Evolutionary conservation across 495 filamentous ascomycete genomes (phyloP), one percentile per base, ranked within the genome.

Genomic region (Clohesyomyces aquaticus): DNA sequence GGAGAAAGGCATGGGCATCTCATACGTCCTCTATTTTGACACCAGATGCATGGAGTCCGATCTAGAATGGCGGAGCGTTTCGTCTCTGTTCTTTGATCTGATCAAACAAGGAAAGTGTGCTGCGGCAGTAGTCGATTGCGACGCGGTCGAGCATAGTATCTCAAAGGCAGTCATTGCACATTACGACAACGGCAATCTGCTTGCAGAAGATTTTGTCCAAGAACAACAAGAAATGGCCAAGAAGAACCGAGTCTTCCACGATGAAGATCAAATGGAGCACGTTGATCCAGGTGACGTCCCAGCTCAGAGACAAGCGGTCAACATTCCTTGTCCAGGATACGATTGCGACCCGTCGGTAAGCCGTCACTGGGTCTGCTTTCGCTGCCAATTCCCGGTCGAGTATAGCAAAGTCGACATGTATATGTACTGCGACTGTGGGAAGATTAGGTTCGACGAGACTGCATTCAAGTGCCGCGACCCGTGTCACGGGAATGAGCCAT

Each of bases 341-440:
- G 16, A 23, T 21, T 80, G 1, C 22, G 4, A 25, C 48, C 6
- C 27, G 48, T 2, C 48, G 19, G 27, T 25, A n/a, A 16, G 27
- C 22, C 38, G 11, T 2, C 52, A 74, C 1, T 78, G 77, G 77
- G 56, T 76, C 2, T 79, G 77, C 38, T 47, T 52, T 0, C 16
- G 41, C 14, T 79, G 77, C 52, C 16, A 59, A 2, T 60, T 28
- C 1, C 58, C 61, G 0, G 45, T 78, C 16, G 72, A 77, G 42
- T 79, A 68, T 57, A 75, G 75, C 49, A 70, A 67, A 32, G 51
- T 64, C 6, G 74, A 77, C 35, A 42, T 70, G 3, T 71, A 43
- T 4, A 18, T 79, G 0, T 78, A 78, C 51, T 79, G 77, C 50
- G 70, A 71, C 29, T 79, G 77, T 60, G 77, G 77, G 4, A 59